Conservation (phyloP, 345 rosid species). For the Populus ilicifolia region DNA sequence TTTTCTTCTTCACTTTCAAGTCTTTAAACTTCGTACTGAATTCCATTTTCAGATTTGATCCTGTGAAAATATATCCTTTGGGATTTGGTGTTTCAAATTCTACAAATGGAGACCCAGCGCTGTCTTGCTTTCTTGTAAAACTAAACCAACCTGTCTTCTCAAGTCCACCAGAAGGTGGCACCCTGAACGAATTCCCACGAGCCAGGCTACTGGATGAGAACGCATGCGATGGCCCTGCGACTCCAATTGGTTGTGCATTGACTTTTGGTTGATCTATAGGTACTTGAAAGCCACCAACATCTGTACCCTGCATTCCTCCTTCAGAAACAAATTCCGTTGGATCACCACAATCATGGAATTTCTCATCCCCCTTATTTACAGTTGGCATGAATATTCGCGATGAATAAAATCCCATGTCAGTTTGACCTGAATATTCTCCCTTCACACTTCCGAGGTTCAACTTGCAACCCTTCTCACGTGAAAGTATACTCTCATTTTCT, state of each 20-base stretch:
- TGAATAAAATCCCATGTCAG: conserved; percentile 23
- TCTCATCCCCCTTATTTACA: conserved; percentile 26
- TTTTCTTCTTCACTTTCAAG: conserved; percentile 50
- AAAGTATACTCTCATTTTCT: conserved; percentile 40
- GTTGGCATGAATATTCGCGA: conserved; percentile 21
- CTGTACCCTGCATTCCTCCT: conserved; percentile 30
- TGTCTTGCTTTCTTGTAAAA: conserved; percentile 38
- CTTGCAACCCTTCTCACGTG: conserved; percentile 55
- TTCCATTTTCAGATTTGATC: conserved; percentile 47
- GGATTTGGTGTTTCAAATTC: conserved; percentile 57
- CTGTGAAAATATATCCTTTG: conserved; percentile 41
- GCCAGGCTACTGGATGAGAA: conserved; percentile 24
- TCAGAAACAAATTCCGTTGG: conserved; percentile 31
- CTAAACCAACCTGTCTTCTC: conserved; percentile 28
- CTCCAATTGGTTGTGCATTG: conserved; percentile 9
- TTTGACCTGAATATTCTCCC: conserved; percentile 29
- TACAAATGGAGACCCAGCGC: conserved; percentile 27
- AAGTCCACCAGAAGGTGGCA: conserved; percentile 19
- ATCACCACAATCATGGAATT: conserved; percentile 19
- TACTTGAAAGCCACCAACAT: conserved; percentile 25
- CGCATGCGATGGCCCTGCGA: conserved; percentile 19
- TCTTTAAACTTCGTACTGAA: conserved; percentile 49
- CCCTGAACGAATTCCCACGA: conserved; percentile 19
- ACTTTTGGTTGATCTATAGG: conserved; percentile 21
- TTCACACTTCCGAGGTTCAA: conserved; percentile 38